phyloP scores from a whole-genome alignment of 352 stramenopile genomes.

The Phytophthora syringae region DNA sequence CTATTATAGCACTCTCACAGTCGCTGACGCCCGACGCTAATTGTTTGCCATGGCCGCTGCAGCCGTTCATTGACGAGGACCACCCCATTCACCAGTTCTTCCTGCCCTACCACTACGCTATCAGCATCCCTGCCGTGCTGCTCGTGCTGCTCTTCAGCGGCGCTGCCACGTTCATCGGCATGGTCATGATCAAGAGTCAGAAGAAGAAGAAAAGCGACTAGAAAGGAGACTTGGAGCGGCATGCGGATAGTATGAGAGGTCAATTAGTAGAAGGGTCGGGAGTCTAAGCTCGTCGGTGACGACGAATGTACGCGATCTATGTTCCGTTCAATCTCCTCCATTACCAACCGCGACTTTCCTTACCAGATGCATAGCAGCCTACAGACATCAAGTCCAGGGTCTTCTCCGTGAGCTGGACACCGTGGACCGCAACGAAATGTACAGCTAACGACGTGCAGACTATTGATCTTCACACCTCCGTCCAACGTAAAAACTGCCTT shows the following conservation, averaged over 20 bases:
- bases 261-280: conserved; percentile 19
- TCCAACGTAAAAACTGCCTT: no score
- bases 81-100: conserved; percentile 87
- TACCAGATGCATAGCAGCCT: conserved; percentile 20
- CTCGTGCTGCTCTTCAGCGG: conserved; percentile 88
- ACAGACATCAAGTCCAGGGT: neutral
- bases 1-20: neutral
- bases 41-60: neutral
- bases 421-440: conserved; percentile 23
- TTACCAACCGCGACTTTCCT: conserved; percentile 12
- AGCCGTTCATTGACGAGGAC: conserved; percentile 89
- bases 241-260: conserved; percentile 2
- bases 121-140: conserved; percentile 85
- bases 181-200: conserved; percentile 91
- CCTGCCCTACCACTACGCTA: conserved; percentile 89
- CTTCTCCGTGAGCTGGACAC: conserved; percentile 3
- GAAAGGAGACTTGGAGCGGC: neutral
- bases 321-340: conserved; percentile 18
- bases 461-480: no score
- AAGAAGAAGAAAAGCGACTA: conserved; percentile 72
- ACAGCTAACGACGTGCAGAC: conserved; percentile 21
- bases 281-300: conserved; percentile 12
- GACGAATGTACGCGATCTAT: conserved; percentile 30
- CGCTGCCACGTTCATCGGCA: conserved; percentile 86
- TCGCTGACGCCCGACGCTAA: conserved; percentile 5